These are phyloP conservation scores for Cucumis melo DNA, from an alignment of 306 rosid genomes.

Conservation along the genomic window DNA sequence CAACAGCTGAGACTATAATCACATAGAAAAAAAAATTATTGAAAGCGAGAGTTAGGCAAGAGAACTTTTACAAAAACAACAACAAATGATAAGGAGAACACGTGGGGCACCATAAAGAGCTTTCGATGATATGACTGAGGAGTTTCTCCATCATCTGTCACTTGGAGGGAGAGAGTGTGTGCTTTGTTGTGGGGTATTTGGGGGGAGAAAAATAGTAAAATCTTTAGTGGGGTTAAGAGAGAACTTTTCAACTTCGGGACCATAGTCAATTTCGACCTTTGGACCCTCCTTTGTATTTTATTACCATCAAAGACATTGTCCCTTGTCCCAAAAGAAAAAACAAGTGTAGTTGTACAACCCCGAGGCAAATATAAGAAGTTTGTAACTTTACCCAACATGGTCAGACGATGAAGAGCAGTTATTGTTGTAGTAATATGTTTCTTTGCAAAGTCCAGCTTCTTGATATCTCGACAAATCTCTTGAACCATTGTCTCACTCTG, in stretches of 20 bases:
- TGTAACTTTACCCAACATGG: constrained; percentile 65
- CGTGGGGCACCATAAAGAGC: background rate
- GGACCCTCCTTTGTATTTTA: background rate
- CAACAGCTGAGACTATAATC: constrained; percentile 95
- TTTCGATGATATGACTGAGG: too few species aligned
- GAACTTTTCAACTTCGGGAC: too few species aligned
- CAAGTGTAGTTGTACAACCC: background rate
- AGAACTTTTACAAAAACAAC: background rate
- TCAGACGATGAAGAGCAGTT: constrained; percentile 96
- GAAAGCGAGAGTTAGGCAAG: background rate
- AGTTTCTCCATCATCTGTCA: too few species aligned
- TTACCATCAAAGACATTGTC: background rate
- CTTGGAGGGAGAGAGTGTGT: too few species aligned
- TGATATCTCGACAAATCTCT: constrained; percentile 94
- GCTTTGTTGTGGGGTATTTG: too few species aligned
- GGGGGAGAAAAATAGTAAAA: too few species aligned
- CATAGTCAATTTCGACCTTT: too few species aligned
- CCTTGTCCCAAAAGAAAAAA: background rate
- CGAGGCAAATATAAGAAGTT: background rate
- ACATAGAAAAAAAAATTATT: constrained; percentile 6
- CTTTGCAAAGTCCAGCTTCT: constrained; percentile 94
- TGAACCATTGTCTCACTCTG: constrained; percentile 99
- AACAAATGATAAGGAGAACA: background rate
- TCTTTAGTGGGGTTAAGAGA: too few species aligned
- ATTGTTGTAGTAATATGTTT: constrained; percentile 95